Base-by-base conservation (phyloP, 2,329 filamentous ascomycete genomes). In the Daldinia sp. region DNA sequence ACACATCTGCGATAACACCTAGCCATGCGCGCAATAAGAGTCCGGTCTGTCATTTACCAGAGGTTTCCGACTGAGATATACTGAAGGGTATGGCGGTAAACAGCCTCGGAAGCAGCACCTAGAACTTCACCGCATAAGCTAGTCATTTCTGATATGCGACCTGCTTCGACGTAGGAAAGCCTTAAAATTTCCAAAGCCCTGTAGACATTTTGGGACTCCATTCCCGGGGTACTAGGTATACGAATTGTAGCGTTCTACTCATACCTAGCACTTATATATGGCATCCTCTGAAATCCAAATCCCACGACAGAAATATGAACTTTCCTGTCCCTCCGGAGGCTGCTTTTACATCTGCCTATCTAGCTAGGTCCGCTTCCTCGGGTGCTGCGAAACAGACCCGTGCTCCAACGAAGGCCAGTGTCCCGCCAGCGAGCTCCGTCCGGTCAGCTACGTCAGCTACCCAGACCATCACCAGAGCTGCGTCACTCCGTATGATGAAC, bases 381-480 rank as follows among this genome's bases (percentile, higher is more conserved):
- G 81, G 5, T 83, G 81, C 70, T 83, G 82, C 70, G 70, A 67
- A 9, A 61, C 67, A 4, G 75, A 82, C 41, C 78, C 81, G 5
- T 83, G 81, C 68, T 60, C 73, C 3, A 13, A n/a, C 9, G 75
- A 67, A n/a, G 76, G 75, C 28, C 42, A 67, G 15, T 83, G 81
- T 61, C 69, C 75, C 0, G 68, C 63, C 37, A 77, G 74, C 7
- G 73, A 77, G 48, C 72, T 83, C 15, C 75, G 72, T 30, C 55
- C 74, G 4, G 78, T 74, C 9, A 72, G 75, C 37, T 76, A 79
- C 58, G 74, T 72, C 4, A 68, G 69, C 39, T 77, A 79, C 13
- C 71, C 76, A 3, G 77, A 77, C 39, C 58, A 2, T 1, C 56
- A 57, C 20, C 79, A 80, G 46, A 74, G 66, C 15, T 83, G 81